Conservation (phyloP, 2,329 filamentous ascomycete species). For the Diaporthe sp. region DNA sequence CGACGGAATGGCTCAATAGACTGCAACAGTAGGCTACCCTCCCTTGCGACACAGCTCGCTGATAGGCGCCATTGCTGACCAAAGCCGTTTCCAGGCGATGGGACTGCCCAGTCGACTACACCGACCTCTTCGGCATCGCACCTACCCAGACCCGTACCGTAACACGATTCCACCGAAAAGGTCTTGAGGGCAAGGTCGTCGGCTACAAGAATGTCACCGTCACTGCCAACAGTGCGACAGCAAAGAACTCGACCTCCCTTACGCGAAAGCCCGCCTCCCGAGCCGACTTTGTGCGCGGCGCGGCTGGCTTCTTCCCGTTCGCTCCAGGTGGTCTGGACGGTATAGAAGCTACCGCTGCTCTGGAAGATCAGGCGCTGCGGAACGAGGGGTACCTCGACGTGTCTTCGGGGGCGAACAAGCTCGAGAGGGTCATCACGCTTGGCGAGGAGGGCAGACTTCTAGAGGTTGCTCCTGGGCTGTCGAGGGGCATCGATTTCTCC, state of each 20-base stretch:
- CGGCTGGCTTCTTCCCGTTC: conserved; percentile 94
- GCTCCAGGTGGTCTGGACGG: conserved; percentile 90
- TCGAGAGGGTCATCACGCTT: conserved; percentile 91
- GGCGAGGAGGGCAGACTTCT: conserved; percentile 83
- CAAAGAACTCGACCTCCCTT: conserved; percentile 94
- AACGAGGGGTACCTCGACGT: conserved; percentile 59
- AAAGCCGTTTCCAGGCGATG: conserved; percentile 64
- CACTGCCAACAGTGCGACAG: conserved; percentile 88
- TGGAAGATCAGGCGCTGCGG: conserved; percentile 81
- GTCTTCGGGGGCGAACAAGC: conserved; percentile 63
- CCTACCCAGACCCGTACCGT: conserved; percentile 96
- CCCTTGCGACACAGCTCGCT: background rate
- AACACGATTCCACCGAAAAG: conserved; percentile 91
- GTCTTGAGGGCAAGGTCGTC: conserved; percentile 91
- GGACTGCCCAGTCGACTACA: conserved; percentile 85
- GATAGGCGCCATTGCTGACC: conserved; percentile 27
- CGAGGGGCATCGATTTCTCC: conserved; percentile 80
- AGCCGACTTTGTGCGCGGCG: conserved; percentile 92
- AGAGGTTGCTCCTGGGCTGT: conserved; percentile 85
- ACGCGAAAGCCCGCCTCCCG: conserved; percentile 87
- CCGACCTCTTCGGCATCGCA: conserved; percentile 87
- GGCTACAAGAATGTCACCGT: conserved; percentile 96
- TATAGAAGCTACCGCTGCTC: conserved; percentile 86
- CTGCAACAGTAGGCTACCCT: conserved; percentile 78
- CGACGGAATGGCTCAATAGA: conserved; percentile 86